A percentile compares a stretch with the other conserved stretches of the same genome.
Conservation (phyloP, 352 stramenopile species). For the Phytophthora citricola region DNA sequence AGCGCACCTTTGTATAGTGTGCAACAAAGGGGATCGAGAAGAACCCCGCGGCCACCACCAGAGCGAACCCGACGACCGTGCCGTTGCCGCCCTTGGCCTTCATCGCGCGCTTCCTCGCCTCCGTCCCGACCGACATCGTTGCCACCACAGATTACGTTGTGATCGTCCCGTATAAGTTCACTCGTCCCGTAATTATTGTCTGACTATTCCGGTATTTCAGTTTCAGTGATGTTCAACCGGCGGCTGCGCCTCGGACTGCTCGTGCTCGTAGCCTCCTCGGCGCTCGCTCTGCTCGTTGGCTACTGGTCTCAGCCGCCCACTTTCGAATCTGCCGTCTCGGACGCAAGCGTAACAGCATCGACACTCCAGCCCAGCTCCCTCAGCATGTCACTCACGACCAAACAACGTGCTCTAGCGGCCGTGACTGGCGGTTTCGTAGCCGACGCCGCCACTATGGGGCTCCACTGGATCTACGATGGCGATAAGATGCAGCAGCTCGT, state of each 20-base stretch:
- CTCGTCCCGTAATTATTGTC: constrained; percentile 6
- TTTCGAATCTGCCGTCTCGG: constrained; percentile 11
- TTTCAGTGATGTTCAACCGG: constrained; percentile 7
- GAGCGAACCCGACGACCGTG: constrained; percentile 49
- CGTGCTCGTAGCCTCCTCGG: constrained; percentile 1
- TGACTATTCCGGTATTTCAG: background rate
- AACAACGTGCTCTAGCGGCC: constrained; percentile 56
- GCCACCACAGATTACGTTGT: background rate
- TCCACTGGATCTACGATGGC: constrained; percentile 82
- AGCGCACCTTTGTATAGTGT: constrained; percentile 68
- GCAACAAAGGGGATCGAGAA: constrained; percentile 80
- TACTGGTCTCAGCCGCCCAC: constrained; percentile 16
- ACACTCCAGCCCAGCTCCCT: background rate
- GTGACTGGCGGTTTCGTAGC: constrained; percentile 63
- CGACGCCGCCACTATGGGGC: constrained; percentile 71
- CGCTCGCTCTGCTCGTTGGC: constrained; percentile 3
- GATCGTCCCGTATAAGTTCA: constrained; percentile 1
- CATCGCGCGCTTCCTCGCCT: constrained; percentile 33
- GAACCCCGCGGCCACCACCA: constrained; percentile 61
- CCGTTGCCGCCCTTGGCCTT: constrained; percentile 47
- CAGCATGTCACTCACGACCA: constrained; percentile 30
- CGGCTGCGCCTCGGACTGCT: background rate
- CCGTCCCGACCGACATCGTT: constrained; percentile 12
- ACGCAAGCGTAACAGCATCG: background rate
- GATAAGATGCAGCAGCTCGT: constrained; percentile 52